These are phyloP conservation scores for Sphagnum fallax DNA, from an alignment of 228 moss, liverwort and hornwort genomes.

Conservation along the genomic window DNA sequence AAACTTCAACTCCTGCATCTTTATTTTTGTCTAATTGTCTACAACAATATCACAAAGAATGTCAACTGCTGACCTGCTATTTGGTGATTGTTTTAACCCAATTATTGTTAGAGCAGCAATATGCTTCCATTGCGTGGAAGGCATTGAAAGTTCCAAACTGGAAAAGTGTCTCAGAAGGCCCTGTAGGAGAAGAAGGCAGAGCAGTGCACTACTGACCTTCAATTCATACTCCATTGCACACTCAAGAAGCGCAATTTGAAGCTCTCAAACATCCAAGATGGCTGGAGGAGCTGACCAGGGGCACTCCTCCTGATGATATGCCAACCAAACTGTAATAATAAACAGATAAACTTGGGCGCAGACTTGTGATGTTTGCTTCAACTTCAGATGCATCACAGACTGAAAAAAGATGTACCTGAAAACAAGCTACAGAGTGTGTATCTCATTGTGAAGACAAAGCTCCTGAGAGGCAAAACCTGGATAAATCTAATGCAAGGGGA, in stretches of 20 bases:
- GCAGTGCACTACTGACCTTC: constrained; percentile 15
- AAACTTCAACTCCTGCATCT: constrained; percentile 27
- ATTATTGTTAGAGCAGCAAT: neutral
- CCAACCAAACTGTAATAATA: neutral
- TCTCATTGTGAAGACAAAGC: too few relatives aligned
- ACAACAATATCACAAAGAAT: neutral
- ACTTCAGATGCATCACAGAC: too few relatives aligned
- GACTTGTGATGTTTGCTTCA: too few relatives aligned
- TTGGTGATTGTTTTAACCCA: neutral
- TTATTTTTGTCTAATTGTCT: constrained; percentile 49
- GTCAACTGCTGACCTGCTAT: neutral
- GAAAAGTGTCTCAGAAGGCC: neutral
- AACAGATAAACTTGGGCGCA: too few relatives aligned
- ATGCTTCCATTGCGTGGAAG: neutral
- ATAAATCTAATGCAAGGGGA: constrained; percentile 4
- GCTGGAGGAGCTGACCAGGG: constrained; percentile 9
- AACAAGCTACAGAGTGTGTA: too few relatives aligned
- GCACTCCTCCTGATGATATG: constrained; percentile 32
- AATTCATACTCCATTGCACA: constrained; percentile 58
- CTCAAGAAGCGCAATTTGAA: constrained; percentile 43
- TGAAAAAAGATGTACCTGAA: too few relatives aligned
- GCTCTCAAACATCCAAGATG: constrained; percentile 38
- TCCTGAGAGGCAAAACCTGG: constrained; percentile 8
- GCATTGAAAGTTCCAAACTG: neutral
- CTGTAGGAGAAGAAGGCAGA: neutral